Percentiles rank a stretch among this genome's conserved stretches.
Evolutionary conservation across 1,284 basidiomycete genomes (phyloP).

Genomic region (Tilletia setariae): DNA sequence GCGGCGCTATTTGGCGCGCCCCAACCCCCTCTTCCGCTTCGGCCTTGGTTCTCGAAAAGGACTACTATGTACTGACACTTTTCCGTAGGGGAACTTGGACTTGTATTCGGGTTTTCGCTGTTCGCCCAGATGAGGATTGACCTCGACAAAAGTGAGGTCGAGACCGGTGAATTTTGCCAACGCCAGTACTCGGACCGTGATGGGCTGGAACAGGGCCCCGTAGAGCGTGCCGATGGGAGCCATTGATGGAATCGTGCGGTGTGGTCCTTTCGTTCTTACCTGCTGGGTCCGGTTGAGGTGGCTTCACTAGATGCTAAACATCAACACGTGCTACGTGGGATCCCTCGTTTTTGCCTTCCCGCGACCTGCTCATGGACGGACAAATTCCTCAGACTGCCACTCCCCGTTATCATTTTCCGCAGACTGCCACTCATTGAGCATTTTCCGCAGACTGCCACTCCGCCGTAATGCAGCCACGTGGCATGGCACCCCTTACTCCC

Average conservation of each 20-base stretch:
- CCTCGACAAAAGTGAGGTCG: constrained; percentile 45
- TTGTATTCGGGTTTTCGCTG: constrained; percentile 47
- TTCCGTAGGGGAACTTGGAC: constrained; percentile 41
- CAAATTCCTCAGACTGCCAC: too few relatives aligned
- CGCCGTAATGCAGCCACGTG: too few relatives aligned
- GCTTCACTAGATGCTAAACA: too few relatives aligned
- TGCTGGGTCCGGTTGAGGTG: too few relatives aligned
- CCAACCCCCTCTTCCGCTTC: too few relatives aligned
- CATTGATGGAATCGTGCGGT: constrained; percentile 33
- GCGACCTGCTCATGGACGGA: too few relatives aligned
- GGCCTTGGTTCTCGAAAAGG: background rate
- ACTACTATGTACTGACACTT: background rate
- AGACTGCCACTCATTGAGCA: too few relatives aligned
- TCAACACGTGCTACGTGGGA: too few relatives aligned
- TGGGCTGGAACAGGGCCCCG: constrained; percentile 35
- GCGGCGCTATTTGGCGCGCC: background rate
- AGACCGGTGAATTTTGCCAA: constrained; percentile 50
- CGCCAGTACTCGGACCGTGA: constrained; percentile 39
- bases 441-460: too few relatives aligned
- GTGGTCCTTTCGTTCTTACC: background rate
- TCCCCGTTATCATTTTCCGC: too few relatives aligned
- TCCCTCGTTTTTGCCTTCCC: too few relatives aligned
- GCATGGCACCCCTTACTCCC: too few relatives aligned
- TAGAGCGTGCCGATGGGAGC: constrained; percentile 50
- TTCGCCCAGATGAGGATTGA: constrained; percentile 31